Evolutionary conservation across 148 eudicot species (phyloP).

Genomic region (Rhododendron kiyosumense): DNA sequence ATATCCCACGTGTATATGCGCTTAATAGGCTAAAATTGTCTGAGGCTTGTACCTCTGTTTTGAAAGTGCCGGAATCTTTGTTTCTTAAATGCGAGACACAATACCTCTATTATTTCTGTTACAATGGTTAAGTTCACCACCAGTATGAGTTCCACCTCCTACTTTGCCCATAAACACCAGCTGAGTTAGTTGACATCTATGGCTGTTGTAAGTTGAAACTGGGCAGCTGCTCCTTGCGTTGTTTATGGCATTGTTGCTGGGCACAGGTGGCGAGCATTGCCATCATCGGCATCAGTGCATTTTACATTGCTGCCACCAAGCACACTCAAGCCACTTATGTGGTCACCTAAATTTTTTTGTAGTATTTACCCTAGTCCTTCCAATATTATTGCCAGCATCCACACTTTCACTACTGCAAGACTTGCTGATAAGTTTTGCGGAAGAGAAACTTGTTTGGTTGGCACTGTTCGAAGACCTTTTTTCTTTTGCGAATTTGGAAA

Average conservation of each 20-base stretch:
- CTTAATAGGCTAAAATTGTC: background rate
- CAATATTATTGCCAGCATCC: background rate
- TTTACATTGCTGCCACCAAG: background rate
- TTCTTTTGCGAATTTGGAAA: background rate
- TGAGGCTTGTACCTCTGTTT: background rate
- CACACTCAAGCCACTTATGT: background rate
- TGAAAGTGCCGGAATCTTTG: background rate
- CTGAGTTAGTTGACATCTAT: background rate
- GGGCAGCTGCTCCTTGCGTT: background rate
- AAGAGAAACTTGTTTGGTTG: background rate
- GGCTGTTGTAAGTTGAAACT: background rate
- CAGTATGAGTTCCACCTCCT: background rate
- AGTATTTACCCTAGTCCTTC: background rate
- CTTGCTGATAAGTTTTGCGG: background rate
- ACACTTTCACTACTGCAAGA: background rate
- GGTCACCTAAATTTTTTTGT: background rate
- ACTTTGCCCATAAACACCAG: background rate
- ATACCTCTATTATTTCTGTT: background rate
- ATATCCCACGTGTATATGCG: background rate
- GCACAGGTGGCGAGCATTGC: background rate
- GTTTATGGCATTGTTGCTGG: background rate
- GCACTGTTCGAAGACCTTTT: background rate
- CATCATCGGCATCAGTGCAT: background rate
- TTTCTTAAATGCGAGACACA: background rate
- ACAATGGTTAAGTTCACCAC: background rate